Percentiles rank a stretch among this genome's conserved stretches.
These are phyloP conservation scores for Quercus aquifolioides DNA, from an alignment of 306 rosid species.

Conservation along the genomic window DNA sequence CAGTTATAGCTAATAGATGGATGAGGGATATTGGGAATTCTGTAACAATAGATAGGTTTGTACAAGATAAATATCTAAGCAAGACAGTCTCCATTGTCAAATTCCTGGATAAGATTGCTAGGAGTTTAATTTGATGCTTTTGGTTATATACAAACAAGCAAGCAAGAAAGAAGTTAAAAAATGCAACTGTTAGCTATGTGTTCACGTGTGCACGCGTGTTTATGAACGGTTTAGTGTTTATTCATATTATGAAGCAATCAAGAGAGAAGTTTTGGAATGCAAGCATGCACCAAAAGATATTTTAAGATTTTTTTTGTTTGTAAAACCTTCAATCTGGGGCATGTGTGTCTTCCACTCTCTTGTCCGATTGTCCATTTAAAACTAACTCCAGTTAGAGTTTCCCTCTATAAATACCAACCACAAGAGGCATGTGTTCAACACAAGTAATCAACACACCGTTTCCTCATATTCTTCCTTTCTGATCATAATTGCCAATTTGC, in stretches of 20 bases:
- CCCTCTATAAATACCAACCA: not conserved
- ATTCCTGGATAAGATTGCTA: not conserved
- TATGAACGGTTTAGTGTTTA: no score
- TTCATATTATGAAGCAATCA: no score
- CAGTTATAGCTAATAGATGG: conserved; percentile 30
- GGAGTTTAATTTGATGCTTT: conserved; percentile 16
- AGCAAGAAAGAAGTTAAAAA: conserved; percentile 8
- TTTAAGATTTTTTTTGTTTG: not conserved
- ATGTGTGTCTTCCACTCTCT: not conserved
- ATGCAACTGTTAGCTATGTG: no score
- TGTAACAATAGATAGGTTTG: not conserved
- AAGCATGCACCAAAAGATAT: not conserved
- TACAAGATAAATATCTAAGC: conserved; percentile 1
- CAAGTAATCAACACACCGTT: not conserved
- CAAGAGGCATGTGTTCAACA: not conserved
- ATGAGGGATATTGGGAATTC: conserved; percentile 20
- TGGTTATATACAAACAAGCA: conserved; percentile 9
- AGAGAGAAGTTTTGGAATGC: not conserved
- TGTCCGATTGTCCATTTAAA: not conserved
- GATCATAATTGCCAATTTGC: not conserved
- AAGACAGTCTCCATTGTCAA: conserved; percentile 33
- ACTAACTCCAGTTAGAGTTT: not conserved
- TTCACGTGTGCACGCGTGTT: no score
- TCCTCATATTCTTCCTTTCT: not conserved
- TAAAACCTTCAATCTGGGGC: not conserved